Percentiles rank a stretch among this genome's conserved stretches.
Evolutionary conservation across 345 rosid genomes (phyloP).

Genomic region (Schrenkiella parvula): DNA sequence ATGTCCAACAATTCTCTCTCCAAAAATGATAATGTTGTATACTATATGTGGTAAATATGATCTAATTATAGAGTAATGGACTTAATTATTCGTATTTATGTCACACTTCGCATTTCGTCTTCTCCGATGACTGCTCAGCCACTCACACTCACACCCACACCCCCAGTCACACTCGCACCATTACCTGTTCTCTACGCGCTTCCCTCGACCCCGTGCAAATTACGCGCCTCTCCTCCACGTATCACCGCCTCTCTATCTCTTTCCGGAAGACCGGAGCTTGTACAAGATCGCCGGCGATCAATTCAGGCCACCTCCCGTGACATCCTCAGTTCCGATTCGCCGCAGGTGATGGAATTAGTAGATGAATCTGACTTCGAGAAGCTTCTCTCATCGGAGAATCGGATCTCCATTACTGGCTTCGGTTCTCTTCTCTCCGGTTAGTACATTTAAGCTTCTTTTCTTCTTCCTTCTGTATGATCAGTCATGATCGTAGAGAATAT

Average conservation of each 20-base stretch:
- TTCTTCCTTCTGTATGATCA: not conserved
- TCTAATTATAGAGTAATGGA: not conserved
- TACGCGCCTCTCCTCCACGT: slow-evolving; percentile 17
- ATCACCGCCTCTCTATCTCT: not conserved
- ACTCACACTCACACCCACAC: slow-evolving; percentile 13
- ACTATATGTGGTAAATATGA: not conserved
- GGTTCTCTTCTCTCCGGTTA: slow-evolving; percentile 92
- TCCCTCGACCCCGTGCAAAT: not conserved
- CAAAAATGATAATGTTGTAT: not conserved
- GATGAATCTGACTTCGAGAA: slow-evolving; percentile 59
- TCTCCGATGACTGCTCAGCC: slow-evolving; percentile 17
- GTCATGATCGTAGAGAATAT: not conserved
- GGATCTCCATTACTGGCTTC: slow-evolving; percentile 85
- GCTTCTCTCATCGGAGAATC: slow-evolving; percentile 51
- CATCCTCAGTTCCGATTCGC: slow-evolving; percentile 10
- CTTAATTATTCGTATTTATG: not conserved
- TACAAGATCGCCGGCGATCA: slow-evolving; percentile 17
- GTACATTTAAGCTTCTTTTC: not conserved
- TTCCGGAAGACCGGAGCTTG: not conserved
- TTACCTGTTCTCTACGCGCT: slow-evolving; percentile 2
- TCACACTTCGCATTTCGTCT: not conserved
- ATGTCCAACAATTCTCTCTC: too few species aligned
- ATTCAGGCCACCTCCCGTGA: slow-evolving; percentile 23
- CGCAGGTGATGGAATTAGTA: slow-evolving; percentile 39
- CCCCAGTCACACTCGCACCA: slow-evolving; percentile 5